A percentile compares a stretch with the other conserved stretches of the same genome.
phyloP scores from a whole-genome alignment of 129 eudicot genomes.

The Arctium lappa region DNA sequence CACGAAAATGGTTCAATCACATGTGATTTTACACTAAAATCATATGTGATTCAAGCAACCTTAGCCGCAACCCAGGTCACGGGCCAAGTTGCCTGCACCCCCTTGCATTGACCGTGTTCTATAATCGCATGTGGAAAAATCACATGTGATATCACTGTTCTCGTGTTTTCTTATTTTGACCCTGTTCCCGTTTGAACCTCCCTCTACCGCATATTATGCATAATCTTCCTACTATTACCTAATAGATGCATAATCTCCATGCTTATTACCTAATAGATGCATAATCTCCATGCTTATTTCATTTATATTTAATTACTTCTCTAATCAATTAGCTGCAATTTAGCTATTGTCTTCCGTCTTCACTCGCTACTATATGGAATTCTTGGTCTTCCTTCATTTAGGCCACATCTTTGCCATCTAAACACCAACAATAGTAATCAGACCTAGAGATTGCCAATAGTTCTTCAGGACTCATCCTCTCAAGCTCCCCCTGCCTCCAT shows the following conservation, averaged over 20 bases:
- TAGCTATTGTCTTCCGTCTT: not conserved
- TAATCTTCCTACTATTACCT: constrained; percentile 12
- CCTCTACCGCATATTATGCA: not conserved
- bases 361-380: not conserved
- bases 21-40: no score
- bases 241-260: not conserved
- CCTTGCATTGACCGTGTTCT: no score
- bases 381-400: not conserved
- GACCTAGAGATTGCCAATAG: constrained; percentile 72
- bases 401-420: constrained; percentile 51
- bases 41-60: no score
- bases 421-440: constrained; percentile 94
- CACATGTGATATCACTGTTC: no score
- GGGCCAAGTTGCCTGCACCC: no score
- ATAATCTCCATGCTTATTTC: constrained; percentile 23
- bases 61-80: no score
- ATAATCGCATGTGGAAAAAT: no score
- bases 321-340: not conserved
- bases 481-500: constrained; percentile 84
- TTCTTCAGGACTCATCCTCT: constrained; percentile 78
- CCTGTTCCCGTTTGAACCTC: no score
- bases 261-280: constrained; percentile 1
- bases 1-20: not conserved
- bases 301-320: not conserved
- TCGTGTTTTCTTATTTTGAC: no score